Conservation (phyloP, 352 stramenopile genomes). For the Stephanocyclus meneghinianus region DNA sequence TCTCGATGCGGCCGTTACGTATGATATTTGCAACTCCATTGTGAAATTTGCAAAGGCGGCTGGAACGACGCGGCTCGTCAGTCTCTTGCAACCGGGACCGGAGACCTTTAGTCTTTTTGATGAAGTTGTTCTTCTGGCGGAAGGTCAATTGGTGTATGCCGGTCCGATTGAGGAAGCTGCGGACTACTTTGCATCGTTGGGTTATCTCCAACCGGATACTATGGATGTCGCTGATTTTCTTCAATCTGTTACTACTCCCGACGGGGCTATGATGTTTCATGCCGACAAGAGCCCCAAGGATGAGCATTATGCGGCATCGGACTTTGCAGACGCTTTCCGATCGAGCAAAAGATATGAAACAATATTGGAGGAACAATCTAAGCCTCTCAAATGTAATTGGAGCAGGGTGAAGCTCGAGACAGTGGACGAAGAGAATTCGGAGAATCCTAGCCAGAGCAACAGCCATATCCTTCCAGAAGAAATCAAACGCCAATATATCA, state of each 20-base stretch:
- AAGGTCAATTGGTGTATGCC: constrained; percentile 91
- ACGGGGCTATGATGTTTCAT: constrained; percentile 60
- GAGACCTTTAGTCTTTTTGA: constrained; percentile 94
- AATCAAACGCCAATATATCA: constrained; percentile 43
- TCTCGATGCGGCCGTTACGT: constrained; percentile 89
- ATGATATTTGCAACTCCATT: constrained; percentile 86
- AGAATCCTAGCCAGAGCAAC: background rate
- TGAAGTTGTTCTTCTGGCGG: constrained; percentile 90
- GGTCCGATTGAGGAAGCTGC: constrained; percentile 82
- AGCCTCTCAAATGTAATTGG: constrained; percentile 24
- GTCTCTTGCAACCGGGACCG: constrained; percentile 84
- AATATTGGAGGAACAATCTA: constrained; percentile 37
- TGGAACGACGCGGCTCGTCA: constrained; percentile 58
- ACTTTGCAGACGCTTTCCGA: constrained; percentile 49
- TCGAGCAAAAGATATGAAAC: constrained; percentile 28
- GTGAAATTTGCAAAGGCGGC: constrained; percentile 53
- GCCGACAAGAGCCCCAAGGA: constrained; percentile 27
- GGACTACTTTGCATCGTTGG: constrained; percentile 72
- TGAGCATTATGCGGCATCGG: constrained; percentile 41
- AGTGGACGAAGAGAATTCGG: constrained; percentile 40
- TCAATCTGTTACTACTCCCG: constrained; percentile 78
- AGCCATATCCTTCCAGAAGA: constrained; percentile 31
- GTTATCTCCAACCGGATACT: constrained; percentile 57
- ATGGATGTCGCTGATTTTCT: constrained; percentile 90
- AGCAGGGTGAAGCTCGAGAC: constrained; percentile 14